phyloP scores from a whole-genome alignment of 2,329 filamentous ascomycete genomes.

The Stylonectria norvegica region DNA sequence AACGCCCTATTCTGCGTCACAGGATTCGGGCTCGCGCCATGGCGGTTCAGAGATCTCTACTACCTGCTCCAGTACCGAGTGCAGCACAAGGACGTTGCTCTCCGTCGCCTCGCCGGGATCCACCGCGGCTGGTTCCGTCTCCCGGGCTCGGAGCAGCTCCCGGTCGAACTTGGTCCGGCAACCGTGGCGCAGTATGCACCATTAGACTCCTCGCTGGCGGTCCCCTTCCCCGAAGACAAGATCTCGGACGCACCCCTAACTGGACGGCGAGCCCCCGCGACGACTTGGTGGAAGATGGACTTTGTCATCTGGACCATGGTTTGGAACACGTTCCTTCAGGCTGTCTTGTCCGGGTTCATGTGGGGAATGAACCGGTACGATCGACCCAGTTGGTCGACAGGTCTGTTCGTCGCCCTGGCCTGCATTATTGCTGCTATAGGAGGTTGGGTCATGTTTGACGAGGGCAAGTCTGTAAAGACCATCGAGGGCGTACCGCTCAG shows the following conservation, averaged over 20 bases:
- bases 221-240: conserved; percentile 63
- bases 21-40: conserved; percentile 78
- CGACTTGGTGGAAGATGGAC: conserved; percentile 71
- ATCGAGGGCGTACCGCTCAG: conserved; percentile 68
- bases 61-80: conserved; percentile 66
- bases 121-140: conserved; percentile 75
- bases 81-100: conserved; percentile 47
- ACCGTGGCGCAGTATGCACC: conserved; percentile 45
- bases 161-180: conserved; percentile 49
- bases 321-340: conserved; percentile 75
- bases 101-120: conserved; percentile 69
- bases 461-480: conserved; percentile 68
- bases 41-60: conserved; percentile 78
- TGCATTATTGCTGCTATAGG: conserved; percentile 66
- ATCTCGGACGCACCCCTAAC: conserved; percentile 68
- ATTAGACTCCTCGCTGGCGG: conserved; percentile 22
- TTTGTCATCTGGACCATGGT: conserved; percentile 76
- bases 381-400: conserved; percentile 76
- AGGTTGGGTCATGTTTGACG: conserved; percentile 66
- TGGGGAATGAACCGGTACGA: conserved; percentile 72
- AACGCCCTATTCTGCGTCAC: conserved; percentile 86
- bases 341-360: conserved; percentile 73
- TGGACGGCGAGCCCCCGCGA: conserved; percentile 64
- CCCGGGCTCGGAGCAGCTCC: conserved; percentile 59
- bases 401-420: conserved; percentile 71